A percentile compares a stretch with the other conserved stretches of the same genome.
Evolutionary conservation across 495 filamentous ascomycete species (phyloP).

Genomic region (Mytilinidion resinicola): DNA sequence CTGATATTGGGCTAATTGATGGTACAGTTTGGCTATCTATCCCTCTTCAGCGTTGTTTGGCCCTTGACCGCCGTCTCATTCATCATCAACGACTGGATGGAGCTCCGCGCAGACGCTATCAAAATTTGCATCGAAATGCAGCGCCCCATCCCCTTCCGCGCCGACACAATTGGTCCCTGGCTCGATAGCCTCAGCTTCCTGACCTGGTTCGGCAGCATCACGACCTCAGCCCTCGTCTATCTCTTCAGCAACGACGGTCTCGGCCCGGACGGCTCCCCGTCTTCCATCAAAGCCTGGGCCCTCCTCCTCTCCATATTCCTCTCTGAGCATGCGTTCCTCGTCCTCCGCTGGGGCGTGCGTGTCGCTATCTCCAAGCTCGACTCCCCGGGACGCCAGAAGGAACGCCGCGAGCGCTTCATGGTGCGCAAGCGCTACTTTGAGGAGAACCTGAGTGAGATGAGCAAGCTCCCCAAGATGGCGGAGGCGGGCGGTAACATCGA

Average conservation of each 20-base stretch:
- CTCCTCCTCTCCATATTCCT: slow-evolving; percentile 79
- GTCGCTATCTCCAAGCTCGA: slow-evolving; percentile 72
- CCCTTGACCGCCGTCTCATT: slow-evolving; percentile 83
- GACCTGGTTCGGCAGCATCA: slow-evolving; percentile 85
- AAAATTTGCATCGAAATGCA: slow-evolving; percentile 91
- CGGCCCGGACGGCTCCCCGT: slow-evolving; percentile 55
- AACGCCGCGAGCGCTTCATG: slow-evolving; percentile 65
- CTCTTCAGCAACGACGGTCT: slow-evolving; percentile 66
- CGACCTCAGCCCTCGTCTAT: slow-evolving; percentile 76
- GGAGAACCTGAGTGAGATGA: slow-evolving; percentile 46
- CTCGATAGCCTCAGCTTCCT: slow-evolving; percentile 79
- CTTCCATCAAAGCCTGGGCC: slow-evolving; percentile 69
- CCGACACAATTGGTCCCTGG: slow-evolving; percentile 95
- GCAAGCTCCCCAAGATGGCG: slow-evolving; percentile 25
- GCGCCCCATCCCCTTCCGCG: slow-evolving; percentile 76
- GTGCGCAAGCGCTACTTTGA: slow-evolving; percentile 68
- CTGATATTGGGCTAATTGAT: background rate
- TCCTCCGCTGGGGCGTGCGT: slow-evolving; percentile 62
- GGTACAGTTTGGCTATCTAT: slow-evolving; percentile 65
- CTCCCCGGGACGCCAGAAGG: slow-evolving; percentile 74
- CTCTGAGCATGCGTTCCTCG: slow-evolving; percentile 79
- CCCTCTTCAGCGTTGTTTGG: slow-evolving; percentile 90
- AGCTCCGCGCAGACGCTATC: slow-evolving; percentile 85
- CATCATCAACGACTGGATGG: slow-evolving; percentile 93
- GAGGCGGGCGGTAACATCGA: slow-evolving; percentile 38